Percentiles rank a stretch among this genome's conserved stretches.
These are phyloP conservation scores for Phymatotrichopsis omnivora DNA, from an alignment of 2,329 filamentous ascomycete genomes.

Conservation along the genomic window DNA sequence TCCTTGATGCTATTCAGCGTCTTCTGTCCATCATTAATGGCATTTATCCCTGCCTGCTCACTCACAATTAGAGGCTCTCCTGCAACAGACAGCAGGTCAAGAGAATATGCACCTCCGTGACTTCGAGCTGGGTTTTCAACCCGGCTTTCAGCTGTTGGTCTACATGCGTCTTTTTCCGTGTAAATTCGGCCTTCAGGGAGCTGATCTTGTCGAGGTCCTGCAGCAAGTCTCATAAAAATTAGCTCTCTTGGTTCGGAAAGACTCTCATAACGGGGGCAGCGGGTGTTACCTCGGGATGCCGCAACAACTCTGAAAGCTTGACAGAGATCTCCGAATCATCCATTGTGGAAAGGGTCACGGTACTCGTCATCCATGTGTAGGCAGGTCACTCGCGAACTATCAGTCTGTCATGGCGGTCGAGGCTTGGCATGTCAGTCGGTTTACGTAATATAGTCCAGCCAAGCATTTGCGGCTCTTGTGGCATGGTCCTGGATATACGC, in stretches of 20 bases:
- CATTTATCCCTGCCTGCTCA: conserved; percentile 70
- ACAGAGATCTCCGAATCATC: conserved; percentile 54
- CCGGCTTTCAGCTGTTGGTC: conserved; percentile 84
- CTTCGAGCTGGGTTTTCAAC: conserved; percentile 83
- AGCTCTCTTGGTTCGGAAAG: background rate
- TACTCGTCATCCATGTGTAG: no score
- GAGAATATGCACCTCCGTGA: conserved; percentile 47
- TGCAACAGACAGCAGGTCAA: background rate
- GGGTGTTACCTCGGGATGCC: conserved; percentile 61
- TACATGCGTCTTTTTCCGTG: conserved; percentile 82
- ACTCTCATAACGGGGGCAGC: background rate
- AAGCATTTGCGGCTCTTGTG: no score
- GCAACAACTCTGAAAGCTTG: conserved; percentile 84
- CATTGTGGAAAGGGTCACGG: no score
- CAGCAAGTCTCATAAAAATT: background rate
- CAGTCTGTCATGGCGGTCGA: no score
- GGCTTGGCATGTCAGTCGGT: no score
- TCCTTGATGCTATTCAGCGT: conserved; percentile 90
- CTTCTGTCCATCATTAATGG: conserved; percentile 80
- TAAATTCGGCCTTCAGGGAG: conserved; percentile 81
- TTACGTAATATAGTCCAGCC: no score
- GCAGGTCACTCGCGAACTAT: no score
- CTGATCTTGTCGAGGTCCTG: conserved; percentile 87
- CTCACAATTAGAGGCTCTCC: no score
- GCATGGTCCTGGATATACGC: no score